Evolutionary conservation across 495 filamentous ascomycete species (phyloP).

Genomic region (Xylaria cubensis): DNA sequence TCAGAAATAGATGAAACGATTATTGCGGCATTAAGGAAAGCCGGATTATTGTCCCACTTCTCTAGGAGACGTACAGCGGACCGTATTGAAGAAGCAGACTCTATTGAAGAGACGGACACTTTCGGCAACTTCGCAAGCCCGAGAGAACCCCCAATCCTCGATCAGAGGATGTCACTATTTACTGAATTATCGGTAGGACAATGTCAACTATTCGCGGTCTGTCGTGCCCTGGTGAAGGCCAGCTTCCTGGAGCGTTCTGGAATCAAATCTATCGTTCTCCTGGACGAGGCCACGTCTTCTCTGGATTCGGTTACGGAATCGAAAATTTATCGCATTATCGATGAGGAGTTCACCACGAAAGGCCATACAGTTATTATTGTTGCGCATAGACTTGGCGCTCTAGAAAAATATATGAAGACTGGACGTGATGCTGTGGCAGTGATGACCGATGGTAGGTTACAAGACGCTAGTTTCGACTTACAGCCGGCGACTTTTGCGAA

Average conservation of each 20-base stretch:
- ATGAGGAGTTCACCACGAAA: slow-evolving; percentile 28
- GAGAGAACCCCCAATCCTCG: background rate
- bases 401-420: background rate
- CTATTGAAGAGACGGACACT: background rate
- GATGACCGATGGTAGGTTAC: background rate
- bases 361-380: too few relatives aligned
- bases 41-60: slow-evolving; percentile 38
- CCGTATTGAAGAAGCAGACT: background rate
- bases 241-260: slow-evolving; percentile 68
- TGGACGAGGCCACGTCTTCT: slow-evolving; percentile 77
- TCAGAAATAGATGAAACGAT: slow-evolving; percentile 44
- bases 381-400: background rate
- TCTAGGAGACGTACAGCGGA: slow-evolving; percentile 30
- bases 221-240: slow-evolving; percentile 17
- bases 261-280: background rate
- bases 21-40: slow-evolving; percentile 42
- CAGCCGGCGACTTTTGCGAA: too few relatives aligned
- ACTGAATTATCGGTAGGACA: slow-evolving; percentile 10
- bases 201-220: slow-evolving; percentile 33
- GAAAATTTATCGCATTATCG: slow-evolving; percentile 72
- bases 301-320: slow-evolving; percentile 81
- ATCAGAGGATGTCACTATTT: background rate
- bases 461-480: background rate
- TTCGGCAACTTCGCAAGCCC: background rate
- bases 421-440: background rate